Conservation (phyloP, 371 early-diverging fungal genomes). For the Mucor piriformis region DNA sequence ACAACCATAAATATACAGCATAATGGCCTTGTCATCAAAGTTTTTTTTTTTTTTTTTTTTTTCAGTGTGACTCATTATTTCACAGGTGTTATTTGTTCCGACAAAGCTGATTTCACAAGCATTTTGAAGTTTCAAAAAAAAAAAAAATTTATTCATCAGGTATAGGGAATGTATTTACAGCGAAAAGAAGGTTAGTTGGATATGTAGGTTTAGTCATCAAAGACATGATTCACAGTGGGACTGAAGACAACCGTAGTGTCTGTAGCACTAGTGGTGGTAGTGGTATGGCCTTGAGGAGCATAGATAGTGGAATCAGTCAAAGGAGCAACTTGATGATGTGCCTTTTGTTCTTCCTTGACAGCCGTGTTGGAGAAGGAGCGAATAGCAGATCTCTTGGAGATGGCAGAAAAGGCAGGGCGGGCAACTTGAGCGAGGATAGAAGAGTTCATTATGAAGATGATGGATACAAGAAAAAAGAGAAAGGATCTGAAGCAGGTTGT, state of each 20-base stretch:
- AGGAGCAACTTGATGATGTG: slow-evolving; percentile 36
- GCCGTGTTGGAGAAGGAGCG: slow-evolving; percentile 14
- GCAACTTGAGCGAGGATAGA: slow-evolving; percentile 26
- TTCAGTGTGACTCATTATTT: background rate
- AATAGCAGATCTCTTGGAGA: slow-evolving; percentile 15
- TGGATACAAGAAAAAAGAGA: background rate
- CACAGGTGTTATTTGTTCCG: background rate
- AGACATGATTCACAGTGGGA: slow-evolving; percentile 41
- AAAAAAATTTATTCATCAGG: background rate
- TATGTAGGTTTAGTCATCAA: slow-evolving; percentile 37
- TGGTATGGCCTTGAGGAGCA: slow-evolving; percentile 25
- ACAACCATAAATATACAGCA: background rate
- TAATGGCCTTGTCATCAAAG: background rate
- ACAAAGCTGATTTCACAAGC: no score
- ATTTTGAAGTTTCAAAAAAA: background rate
- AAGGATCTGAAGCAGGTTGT: slow-evolving; percentile 1
- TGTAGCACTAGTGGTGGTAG: background rate
- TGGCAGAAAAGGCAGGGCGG: slow-evolving; percentile 8
- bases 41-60: slow-evolving; percentile 1
- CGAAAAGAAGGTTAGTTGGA: background rate
- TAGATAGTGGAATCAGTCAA: slow-evolving; percentile 33
- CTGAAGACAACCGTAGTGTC: slow-evolving; percentile 24
- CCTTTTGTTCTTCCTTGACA: slow-evolving; percentile 17
- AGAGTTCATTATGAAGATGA: slow-evolving; percentile 17
- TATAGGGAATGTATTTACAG: background rate